Base-by-base conservation (phyloP, 208 protist species). In the Crithidia sp. region DNA sequence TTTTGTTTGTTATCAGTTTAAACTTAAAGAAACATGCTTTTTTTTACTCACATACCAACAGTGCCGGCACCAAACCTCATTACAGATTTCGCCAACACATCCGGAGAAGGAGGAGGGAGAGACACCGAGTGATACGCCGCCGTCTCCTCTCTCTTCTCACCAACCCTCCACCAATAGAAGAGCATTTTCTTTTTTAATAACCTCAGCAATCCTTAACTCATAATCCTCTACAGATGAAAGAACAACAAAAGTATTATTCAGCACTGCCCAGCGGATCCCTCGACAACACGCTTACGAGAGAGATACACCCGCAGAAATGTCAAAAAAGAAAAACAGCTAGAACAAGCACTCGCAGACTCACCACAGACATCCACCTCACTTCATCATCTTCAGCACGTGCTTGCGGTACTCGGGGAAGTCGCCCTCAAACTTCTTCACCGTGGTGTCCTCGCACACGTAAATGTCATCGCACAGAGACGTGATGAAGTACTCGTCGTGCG, bases 401-500 rank as follows among this genome's bases (percentile, higher is more conserved):
- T 92, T 91, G 43, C 94, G 90, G 85, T 98, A 98, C 59, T 91
- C 91, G 5, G 76, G 57, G 66, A 98, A 98, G 84, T 96, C 90
- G 13, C 92, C 91, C 17, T 96, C 87, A 72, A 92, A 96, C 58
- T 88, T 84, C 37, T 75, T 89, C 54, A 98, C 79, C 8, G 67
- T 84, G 68, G 82, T 61, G 79, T 93, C 81, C 54, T 86, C 92
- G 72, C 87, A 96, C 2, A 97, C 92, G 60, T 86, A 98, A 57
- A 98, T 91, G 67, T 98, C 92, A 71, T 97, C 91, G 74, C 93
- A 97, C 5, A 98, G 79, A 2, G 91, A 95, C 37, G 87, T 95
- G 61, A 98, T 97, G 62, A 98, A 95, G 81, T 97, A 93, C 79
- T 98, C 93, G 76, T 98, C 94, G 85, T 98, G 96, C 67, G 90